Evolutionary conservation across 2,329 filamentous ascomycete genomes (phyloP), one percentile per base, ranked within the genome.

Genomic region (Gliomastix tumulicola): DNA sequence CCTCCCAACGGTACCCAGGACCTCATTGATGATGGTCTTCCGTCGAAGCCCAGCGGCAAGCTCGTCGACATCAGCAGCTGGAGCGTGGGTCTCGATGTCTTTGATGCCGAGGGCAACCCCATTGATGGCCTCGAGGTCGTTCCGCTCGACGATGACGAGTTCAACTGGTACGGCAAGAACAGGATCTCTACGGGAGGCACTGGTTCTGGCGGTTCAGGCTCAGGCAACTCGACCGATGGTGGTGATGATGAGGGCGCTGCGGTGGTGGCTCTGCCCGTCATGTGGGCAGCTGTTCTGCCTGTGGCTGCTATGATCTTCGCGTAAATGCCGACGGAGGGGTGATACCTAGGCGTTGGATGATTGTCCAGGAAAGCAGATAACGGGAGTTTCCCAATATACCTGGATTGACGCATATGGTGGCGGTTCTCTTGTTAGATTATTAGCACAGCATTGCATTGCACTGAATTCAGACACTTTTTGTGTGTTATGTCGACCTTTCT

Each of bases 21-120:
- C 32, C 69, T 95, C 51, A 90, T 96, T 54, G 69, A 85, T 46
- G 77, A 83, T 34, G 89, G 90, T 43, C 75, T 94, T 41, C 65
- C 60, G 34, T 75, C 74, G 44, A 74, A 79, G 38, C 78, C 79
- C 27, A 62, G 56, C 12, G 83, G 82, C 49, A 76, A 82, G 62
- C 60, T 95, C 36, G 71, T 95, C 44, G 58, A 75, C 43, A 72
- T 95, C 49, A 66, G 71, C 34, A 71, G 76, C 47, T 74, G 87
- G 46, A 69, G 69, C 23, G 76, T 88, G 39, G 56, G 50, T 35
- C 51, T 68, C 43, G 48, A 49, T 19, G 63, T 71, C 48, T 55
- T 49, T 39, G 62, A 66, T 41, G 51, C 55, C 6, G 50, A 63
- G 22, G 67, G 67, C 42, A 62, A 56, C 15, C 49, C 44, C 28